Base-by-base conservation (phyloP, 2,329 filamentous ascomycete species). In the Colletotrichum sansevieriae region DNA sequence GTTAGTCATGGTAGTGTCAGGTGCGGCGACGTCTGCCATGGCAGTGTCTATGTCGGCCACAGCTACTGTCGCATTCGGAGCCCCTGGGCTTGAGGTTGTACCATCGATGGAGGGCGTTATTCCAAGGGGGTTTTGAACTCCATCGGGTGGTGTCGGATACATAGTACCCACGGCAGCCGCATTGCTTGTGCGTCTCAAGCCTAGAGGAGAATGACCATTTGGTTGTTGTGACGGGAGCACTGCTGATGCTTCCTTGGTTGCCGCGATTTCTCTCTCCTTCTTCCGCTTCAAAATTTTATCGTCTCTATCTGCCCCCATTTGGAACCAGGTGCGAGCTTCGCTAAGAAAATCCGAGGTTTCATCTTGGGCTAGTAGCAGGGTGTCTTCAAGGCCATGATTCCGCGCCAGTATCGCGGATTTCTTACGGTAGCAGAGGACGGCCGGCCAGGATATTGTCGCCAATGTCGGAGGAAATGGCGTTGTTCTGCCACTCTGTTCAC, bases 111-210 rank as follows among this genome's bases (percentile, higher is more conserved):
- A 85, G 4, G 87, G 85, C 0, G 87, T 87, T 7, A 85, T 82
- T 3, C 84, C 88, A 10, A 83, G 78, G 2, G 80, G 78, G 59
- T 83, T 83, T 46, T 88, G 88, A 18, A 90, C 79, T 13, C 84
- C 90, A 74, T 92, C 91, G 11, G 91, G 91, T 2, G 91, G 91
- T 6, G 91, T 93, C 9, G 90, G 91, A 75, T 93, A 93, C 78
- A 93, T 88, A 2, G 86, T 84, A 47, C 87, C 85, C 25, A 82
- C 78, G 6, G 81, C 78, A 12, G 80, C 76, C 7, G 80, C 78
- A 22, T 81, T 83, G 71, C 83, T 85, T 43, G 85, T 78, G 72
- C 87, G 81, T 70, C 87, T 83, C 7, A 87, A 73, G 15, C 82
- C 80, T 20, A 85, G 72, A 7, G 87, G 85, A 8, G 88, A 89